Conservation (phyloP, 163 green algal genomes). For the Prototheca wickerhamii region DNA sequence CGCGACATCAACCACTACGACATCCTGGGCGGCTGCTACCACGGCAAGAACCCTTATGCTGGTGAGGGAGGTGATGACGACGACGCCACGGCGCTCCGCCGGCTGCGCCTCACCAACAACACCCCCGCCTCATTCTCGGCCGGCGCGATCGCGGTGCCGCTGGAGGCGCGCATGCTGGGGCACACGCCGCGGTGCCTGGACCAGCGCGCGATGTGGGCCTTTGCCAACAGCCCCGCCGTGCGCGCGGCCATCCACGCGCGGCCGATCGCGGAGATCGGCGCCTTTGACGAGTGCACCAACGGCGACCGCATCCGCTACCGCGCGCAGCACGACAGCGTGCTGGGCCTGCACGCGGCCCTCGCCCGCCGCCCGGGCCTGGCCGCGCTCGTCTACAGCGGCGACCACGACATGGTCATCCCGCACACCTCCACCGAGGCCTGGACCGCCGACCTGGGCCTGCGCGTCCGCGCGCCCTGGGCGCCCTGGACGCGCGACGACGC, state of each 20-base stretch:
- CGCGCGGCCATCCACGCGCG: constrained; percentile 50
- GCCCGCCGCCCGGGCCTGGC: constrained; percentile 38
- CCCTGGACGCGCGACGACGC: constrained; percentile 17
- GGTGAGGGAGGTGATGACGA: neutral
- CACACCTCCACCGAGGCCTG: constrained; percentile 71
- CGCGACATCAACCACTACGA: constrained; percentile 62
- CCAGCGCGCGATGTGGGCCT: constrained; percentile 29
- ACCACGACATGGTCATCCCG: constrained; percentile 70
- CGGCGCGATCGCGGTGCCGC: neutral
- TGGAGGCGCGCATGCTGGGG: constrained; percentile 10
- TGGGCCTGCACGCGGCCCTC: constrained; percentile 53
- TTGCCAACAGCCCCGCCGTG: constrained; percentile 43
- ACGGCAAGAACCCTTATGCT: constrained; percentile 22
- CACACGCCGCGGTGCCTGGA: constrained; percentile 52
- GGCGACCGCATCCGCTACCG: constrained; percentile 55
- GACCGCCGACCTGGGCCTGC: constrained; percentile 26
- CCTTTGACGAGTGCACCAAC: constrained; percentile 53
- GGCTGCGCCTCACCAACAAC: no score
- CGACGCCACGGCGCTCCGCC: no score
- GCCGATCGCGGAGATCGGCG: constrained; percentile 34
- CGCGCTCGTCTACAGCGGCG: constrained; percentile 63
- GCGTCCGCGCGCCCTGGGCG: constrained; percentile 17
- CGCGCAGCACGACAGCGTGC: constrained; percentile 41
- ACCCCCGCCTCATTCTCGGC: no score
- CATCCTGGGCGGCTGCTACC: constrained; percentile 60